phyloP scores from a whole-genome alignment of 495 filamentous ascomycete genomes.

The Penicillium cinerascens region DNA sequence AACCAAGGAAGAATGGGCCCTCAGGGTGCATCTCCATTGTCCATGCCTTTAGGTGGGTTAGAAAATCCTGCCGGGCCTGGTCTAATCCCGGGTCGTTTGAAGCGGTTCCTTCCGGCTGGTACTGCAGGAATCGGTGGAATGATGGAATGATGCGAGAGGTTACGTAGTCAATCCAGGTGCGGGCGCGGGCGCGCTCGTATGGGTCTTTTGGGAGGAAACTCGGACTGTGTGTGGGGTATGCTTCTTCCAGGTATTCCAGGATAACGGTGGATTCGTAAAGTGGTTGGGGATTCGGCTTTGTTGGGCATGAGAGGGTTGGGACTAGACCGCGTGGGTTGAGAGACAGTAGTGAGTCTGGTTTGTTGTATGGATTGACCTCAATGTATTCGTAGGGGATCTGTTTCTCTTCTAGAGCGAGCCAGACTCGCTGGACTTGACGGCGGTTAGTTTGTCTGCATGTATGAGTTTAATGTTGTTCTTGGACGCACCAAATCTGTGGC shows the following conservation, averaged over 20 bases:
- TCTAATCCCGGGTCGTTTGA: constrained; percentile 30
- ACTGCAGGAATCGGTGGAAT: constrained; percentile 64
- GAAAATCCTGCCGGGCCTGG: constrained; percentile 47
- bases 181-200: constrained; percentile 55
- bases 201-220: constrained; percentile 51
- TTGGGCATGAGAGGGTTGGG: constrained; percentile 53
- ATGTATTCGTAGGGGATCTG: constrained; percentile 68
- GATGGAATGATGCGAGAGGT: constrained; percentile 58
- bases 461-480: not conserved
- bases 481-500: constrained; percentile 28
- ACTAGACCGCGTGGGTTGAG: constrained; percentile 69
- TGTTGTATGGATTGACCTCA: constrained; percentile 70
- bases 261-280: constrained; percentile 66
- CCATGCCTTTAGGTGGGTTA: constrained; percentile 50
- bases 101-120: constrained; percentile 36
- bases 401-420: constrained; percentile 67
- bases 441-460: not conserved
- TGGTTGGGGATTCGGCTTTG: constrained; percentile 33
- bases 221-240: constrained; percentile 46
- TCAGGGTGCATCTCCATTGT: constrained; percentile 53
- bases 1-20: constrained; percentile 64
- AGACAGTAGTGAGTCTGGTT: constrained; percentile 56
- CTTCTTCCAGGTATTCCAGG: constrained; percentile 68
- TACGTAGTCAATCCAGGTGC: constrained; percentile 69
- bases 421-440: constrained; percentile 55